Conservation (phyloP, 2,329 filamentous ascomycete species). For the Ilyonectria robusta region DNA sequence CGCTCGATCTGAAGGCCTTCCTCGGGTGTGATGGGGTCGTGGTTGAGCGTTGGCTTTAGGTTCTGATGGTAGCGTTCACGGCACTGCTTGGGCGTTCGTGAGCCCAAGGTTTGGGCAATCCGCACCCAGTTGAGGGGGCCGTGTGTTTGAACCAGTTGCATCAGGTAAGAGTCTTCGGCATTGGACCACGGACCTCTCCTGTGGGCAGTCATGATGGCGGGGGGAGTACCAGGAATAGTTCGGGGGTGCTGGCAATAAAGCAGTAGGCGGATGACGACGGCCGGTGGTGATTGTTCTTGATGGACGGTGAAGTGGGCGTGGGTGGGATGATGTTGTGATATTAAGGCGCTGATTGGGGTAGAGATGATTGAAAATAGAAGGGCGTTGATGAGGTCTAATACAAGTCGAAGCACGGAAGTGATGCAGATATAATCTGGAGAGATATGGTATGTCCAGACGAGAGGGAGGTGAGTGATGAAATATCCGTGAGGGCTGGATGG, state of each 20-base stretch:
- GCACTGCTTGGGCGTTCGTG: slow-evolving; percentile 93
- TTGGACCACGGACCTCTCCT: slow-evolving; percentile 86
- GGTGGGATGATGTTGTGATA: not conserved
- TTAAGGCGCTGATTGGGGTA: not conserved
- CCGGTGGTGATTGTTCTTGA: not conserved
- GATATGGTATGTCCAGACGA: slow-evolving; percentile 3
- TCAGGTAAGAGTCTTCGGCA: slow-evolving; percentile 79
- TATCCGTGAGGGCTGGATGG: slow-evolving; percentile 42
- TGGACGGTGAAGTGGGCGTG: not conserved
- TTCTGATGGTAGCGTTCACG: slow-evolving; percentile 96
- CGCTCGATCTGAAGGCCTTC: slow-evolving; percentile 82
- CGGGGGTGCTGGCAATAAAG: not conserved
- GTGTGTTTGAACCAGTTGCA: slow-evolving; percentile 78
- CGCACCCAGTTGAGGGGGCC: slow-evolving; percentile 91
- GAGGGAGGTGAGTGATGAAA: slow-evolving; percentile 48
- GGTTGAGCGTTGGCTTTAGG: slow-evolving; percentile 82
- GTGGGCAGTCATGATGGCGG: slow-evolving; percentile 41
- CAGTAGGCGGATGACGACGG: not conserved
- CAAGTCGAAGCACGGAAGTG: slow-evolving; percentile 3
- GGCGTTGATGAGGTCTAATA: slow-evolving; percentile 1
- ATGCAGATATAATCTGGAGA: slow-evolving; percentile 28
- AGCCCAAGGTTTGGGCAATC: slow-evolving; percentile 82
- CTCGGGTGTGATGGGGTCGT: slow-evolving; percentile 78
- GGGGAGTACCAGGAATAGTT: not conserved
- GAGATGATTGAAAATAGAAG: slow-evolving; percentile 14